phyloP scores from a whole-genome alignment of 2,329 filamentous ascomycete species.

The Pochonia chlamydosporia region DNA sequence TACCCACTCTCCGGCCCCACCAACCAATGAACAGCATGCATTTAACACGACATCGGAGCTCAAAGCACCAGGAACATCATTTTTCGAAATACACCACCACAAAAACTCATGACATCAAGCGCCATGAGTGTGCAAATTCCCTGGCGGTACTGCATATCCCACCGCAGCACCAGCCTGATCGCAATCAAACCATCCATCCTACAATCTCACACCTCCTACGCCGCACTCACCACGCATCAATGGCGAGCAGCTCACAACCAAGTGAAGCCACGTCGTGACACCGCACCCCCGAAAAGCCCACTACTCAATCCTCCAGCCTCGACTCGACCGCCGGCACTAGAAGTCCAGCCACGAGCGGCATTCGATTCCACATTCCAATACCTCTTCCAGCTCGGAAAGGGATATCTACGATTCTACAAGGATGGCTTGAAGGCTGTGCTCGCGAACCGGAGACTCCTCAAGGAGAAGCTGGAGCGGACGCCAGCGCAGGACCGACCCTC shows the following conservation, averaged over 20 bases:
- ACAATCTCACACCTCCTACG: constrained; percentile 7
- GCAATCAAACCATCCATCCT: constrained; percentile 5
- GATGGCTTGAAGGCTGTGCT: constrained; percentile 70
- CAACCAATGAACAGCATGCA: not conserved
- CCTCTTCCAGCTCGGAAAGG: constrained; percentile 60
- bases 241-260: constrained; percentile 18
- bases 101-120: not conserved
- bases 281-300: constrained; percentile 21
- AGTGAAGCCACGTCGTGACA: constrained; percentile 16
- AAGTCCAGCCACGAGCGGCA: constrained; percentile 49
- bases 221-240: constrained; percentile 11
- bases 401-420: constrained; percentile 85
- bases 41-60: not conserved
- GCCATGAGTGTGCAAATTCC: constrained; percentile 26
- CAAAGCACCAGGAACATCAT: not conserved
- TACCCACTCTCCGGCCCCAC: no score
- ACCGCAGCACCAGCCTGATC: constrained; percentile 13
- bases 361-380: constrained; percentile 33
- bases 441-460: constrained; percentile 54
- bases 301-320: constrained; percentile 64
- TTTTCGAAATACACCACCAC: not conserved
- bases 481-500: constrained; percentile 51
- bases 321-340: constrained; percentile 66
- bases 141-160: constrained; percentile 22
- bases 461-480: constrained; percentile 32